These are phyloP conservation scores for Globisporangium abappressorium DNA, from an alignment of 352 stramenopile species.

Conservation along the genomic window DNA sequence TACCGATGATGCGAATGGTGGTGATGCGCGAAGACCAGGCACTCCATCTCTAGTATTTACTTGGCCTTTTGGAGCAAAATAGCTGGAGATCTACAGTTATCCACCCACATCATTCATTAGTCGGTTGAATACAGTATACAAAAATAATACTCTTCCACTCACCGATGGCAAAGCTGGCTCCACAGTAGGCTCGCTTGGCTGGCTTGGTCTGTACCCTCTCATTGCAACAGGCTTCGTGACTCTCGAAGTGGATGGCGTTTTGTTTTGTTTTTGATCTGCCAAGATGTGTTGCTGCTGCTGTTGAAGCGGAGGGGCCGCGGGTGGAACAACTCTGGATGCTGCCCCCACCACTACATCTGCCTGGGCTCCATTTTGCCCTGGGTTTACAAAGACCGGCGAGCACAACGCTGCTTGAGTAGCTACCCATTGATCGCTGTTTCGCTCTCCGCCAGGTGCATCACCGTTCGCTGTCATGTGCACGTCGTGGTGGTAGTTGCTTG, in stretches of 20 bases:
- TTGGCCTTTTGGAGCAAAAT: neutral
- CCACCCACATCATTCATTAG: neutral
- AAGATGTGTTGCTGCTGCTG: neutral
- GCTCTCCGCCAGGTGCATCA: neutral
- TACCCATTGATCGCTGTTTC: neutral
- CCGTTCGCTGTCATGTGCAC: neutral
- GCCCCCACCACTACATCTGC: neutral
- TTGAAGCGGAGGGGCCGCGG: neutral
- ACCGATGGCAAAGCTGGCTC: conserved; percentile 11
- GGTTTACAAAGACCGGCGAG: neutral
- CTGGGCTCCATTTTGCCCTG: neutral
- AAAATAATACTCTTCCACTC: neutral
- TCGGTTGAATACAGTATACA: neutral
- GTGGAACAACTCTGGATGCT: neutral
- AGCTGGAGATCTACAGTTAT: conserved; percentile 1
- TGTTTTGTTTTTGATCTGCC: conserved; percentile 14
- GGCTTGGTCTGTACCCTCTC: conserved; percentile 4
- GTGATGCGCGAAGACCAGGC: neutral
- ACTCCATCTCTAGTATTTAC: neutral
- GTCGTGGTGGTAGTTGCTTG: neutral
- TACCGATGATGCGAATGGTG: conserved; percentile 9
- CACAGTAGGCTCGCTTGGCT: neutral
- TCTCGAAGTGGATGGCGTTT: neutral
- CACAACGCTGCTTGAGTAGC: neutral
- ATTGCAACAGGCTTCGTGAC: conserved; percentile 15